Evolutionary conservation across 2,329 filamentous ascomycete species (phyloP).

Genomic region (Rhynchosporium agropyri): DNA sequence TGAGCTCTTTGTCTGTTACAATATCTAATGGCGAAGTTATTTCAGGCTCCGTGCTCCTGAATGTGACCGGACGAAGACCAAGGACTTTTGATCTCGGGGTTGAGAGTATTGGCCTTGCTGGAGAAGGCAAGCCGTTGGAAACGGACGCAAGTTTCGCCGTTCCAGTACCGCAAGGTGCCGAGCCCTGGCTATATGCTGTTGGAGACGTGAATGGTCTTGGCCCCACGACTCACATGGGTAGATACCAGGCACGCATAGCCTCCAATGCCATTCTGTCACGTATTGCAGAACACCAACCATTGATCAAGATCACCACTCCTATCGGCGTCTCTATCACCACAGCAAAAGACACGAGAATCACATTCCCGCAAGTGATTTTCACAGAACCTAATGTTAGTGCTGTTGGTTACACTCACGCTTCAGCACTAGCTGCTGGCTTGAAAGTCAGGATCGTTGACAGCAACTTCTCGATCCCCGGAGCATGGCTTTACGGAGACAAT

Average conservation of each 20-base stretch:
- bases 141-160: constrained; percentile 18
- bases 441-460: constrained; percentile 14
- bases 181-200: constrained; percentile 22
- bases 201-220: constrained; percentile 25
- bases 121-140: constrained; percentile 17
- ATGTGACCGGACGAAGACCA: constrained; percentile 20
- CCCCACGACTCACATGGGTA: constrained; percentile 21
- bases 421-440: constrained; percentile 14
- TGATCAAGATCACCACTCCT: constrained; percentile 7
- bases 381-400: constrained; percentile 22
- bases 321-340: constrained; percentile 9
- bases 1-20: constrained; percentile 7
- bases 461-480: constrained; percentile 17
- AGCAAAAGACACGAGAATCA: constrained; percentile 5
- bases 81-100: constrained; percentile 22
- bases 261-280: constrained; percentile 20
- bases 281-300: constrained; percentile 11
- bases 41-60: constrained; percentile 15
- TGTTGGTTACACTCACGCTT: constrained; percentile 17
- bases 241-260: constrained; percentile 23
- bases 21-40: constrained; percentile 20
- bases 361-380: constrained; percentile 21
- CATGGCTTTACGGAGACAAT: constrained; percentile 22
- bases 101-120: constrained; percentile 20
- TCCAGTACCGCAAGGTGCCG: constrained; percentile 1